Base-by-base conservation (phyloP, 2,329 filamentous ascomycete species). In the Colletotrichum sp. region DNA sequence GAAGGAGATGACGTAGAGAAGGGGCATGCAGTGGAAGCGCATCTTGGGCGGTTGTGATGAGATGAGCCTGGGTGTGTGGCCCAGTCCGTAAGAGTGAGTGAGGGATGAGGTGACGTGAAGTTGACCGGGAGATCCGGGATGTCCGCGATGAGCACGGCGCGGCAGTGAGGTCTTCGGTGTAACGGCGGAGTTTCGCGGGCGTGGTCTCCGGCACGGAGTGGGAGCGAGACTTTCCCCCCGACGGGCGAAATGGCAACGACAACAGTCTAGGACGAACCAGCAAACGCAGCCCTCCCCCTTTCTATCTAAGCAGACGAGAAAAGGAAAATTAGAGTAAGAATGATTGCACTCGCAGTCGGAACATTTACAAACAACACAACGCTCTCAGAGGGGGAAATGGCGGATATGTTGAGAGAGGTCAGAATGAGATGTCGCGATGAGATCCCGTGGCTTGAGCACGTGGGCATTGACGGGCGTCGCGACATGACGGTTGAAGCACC, bases 1-100 rank as follows among this genome's bases (percentile, higher is more conserved):
- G 28, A 77, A 70, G 62, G 68, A 73, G 44, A 79, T 52, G 13
- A 78, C 68, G 75, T 79, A 78, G 62, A 77, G 74, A 9, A 75
- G 73, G 55, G 73, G 68, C 65, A 76, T 66, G 74, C 71, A 76
- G 60, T 75, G 73, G 57, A 75, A 73, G 6, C 73, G 73, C 73
- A 75, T 75, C 18, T 68, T 59, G 67, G 63, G n/a, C 57, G 69
- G 28, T 26, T 32, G 34, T 36, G 3, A 63, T 39, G 32, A n/a
- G 57, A 30, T 28, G 28, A 32, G 62, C 30, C 39, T 44, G 39
- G 39, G 39, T 44, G 39, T n/a, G 39, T 2, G 0, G 39, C 39
- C 39, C 18, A 44, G 39, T n/a, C 39, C 39, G 44, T 24, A 62
- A 26, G 44, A 65, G 28, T 60, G 48, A 26, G 34, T 60, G 48